A percentile compares a stretch with the other conserved stretches of the same genome.
phyloP scores from a whole-genome alignment of 2,329 filamentous ascomycete species.

The Trichoderma oligosporum region DNA sequence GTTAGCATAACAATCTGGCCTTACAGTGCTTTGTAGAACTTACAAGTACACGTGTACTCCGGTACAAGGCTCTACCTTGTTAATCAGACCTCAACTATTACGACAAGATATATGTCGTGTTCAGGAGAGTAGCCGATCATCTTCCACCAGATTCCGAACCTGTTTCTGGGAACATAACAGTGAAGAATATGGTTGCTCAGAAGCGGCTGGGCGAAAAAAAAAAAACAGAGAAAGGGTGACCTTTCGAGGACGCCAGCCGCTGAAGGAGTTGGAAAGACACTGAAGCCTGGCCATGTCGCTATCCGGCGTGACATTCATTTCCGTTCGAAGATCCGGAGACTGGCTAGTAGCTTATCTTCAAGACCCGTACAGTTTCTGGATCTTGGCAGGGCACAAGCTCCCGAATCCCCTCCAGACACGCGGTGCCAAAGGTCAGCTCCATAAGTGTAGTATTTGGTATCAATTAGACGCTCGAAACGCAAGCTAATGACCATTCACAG shows the following conservation, averaged over 20 bases:
- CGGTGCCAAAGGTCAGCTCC: constrained; percentile 1
- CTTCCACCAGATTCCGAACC: constrained; percentile 10
- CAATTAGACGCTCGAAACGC: neutral
- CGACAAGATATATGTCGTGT: constrained; percentile 10
- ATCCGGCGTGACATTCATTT: constrained; percentile 2
- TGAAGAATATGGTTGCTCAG: neutral
- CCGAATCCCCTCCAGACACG: neutral
- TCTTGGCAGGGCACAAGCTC: neutral
- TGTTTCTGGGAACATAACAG: neutral
- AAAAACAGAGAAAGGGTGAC: neutral
- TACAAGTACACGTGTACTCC: too few species aligned
- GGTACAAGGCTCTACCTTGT: neutral
- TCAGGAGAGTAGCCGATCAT: constrained; percentile 7
- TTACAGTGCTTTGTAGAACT: neutral
- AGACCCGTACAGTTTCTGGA: neutral
- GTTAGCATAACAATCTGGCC: neutral
- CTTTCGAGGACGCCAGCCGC: neutral
- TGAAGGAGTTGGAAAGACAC: neutral
- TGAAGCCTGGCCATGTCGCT: constrained; percentile 1
- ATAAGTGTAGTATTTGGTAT: neutral
- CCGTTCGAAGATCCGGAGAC: constrained; percentile 12
- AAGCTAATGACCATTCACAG: neutral
- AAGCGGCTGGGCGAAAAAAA: neutral
- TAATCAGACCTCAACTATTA: neutral
- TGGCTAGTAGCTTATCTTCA: constrained; percentile 11